phyloP scores from a whole-genome alignment of 202 grass and related monocot species.

The Carex arenaria region DNA sequence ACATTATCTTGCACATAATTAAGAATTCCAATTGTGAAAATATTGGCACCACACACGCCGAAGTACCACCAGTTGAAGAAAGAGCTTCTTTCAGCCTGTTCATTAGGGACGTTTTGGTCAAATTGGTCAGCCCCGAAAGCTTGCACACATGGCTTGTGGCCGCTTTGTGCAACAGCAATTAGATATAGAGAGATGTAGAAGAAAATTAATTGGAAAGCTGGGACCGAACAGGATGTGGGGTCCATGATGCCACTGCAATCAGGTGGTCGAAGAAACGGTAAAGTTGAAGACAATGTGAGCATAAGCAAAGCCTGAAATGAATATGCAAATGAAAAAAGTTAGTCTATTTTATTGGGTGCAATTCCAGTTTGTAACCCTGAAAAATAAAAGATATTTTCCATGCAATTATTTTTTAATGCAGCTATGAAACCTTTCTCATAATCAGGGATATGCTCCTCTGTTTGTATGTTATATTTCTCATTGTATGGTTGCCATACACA shows the following conservation, averaged over 20 bases:
- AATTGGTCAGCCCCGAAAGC: constrained; percentile 73
- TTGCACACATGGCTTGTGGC: constrained; percentile 33
- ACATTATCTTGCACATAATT: constrained; percentile 70
- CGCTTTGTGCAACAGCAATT: constrained; percentile 36
- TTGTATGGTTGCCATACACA: too few species aligned
- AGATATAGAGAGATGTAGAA: constrained; percentile 43
- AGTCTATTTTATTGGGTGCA: not conserved
- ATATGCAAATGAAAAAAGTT: not conserved
- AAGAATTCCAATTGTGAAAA: constrained; percentile 19
- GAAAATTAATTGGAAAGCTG: not conserved
- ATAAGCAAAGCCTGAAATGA: constrained; percentile 42
- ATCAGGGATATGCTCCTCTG: not conserved
- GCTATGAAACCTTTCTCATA: not conserved
- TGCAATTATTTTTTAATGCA: not conserved
- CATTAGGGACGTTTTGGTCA: not conserved
- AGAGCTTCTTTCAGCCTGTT: constrained; percentile 43
- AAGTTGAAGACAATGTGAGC: constrained; percentile 47
- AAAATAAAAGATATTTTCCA: not conserved
- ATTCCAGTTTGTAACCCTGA: not conserved
- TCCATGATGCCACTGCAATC: constrained; percentile 9
- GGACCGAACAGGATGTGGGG: not conserved
- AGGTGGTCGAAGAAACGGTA: constrained; percentile 27
- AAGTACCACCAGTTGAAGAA: constrained; percentile 85
- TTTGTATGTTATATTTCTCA: too few species aligned
- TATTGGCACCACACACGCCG: constrained; percentile 35